phyloP scores from a whole-genome alignment of 192 early-diverging fungal species.

The Coemansia sp. region DNA sequence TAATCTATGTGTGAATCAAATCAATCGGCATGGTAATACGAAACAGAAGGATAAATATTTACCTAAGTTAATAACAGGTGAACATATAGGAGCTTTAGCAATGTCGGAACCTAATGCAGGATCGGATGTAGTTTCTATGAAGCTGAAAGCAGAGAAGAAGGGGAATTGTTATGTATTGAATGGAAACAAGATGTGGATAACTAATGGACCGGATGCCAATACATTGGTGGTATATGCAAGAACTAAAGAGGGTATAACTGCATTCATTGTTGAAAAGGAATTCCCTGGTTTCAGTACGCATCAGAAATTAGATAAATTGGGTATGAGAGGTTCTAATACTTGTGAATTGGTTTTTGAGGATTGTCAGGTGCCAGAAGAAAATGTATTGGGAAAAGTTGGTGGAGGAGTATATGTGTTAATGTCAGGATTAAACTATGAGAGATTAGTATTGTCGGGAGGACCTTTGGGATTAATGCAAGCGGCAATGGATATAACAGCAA shows the following conservation, averaged over 20 bases:
- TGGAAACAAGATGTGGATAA: constrained; percentile 96
- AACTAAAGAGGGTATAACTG: constrained; percentile 82
- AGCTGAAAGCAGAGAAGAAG: constrained; percentile 74
- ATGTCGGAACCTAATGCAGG: constrained; percentile 92
- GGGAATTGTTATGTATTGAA: constrained; percentile 84
- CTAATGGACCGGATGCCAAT: constrained; percentile 90
- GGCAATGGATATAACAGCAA: constrained; percentile 75
- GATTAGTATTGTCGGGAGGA: constrained; percentile 86
- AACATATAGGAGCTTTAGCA: constrained; percentile 86
- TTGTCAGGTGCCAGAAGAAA: constrained; percentile 85
- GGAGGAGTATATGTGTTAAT: constrained; percentile 94
- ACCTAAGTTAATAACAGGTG: constrained; percentile 83
- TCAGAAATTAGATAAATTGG: constrained; percentile 91
- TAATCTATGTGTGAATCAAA: constrained; percentile 97
- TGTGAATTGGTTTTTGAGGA: constrained; percentile 94
- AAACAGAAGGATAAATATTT: constrained; percentile 87
- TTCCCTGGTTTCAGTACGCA: constrained; percentile 82
- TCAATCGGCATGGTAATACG: constrained; percentile 84
- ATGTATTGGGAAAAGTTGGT: constrained; percentile 79
- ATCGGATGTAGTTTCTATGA: constrained; percentile 93
- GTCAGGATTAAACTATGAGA: constrained; percentile 89
- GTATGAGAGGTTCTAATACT: constrained; percentile 95
- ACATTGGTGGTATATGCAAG: constrained; percentile 92
- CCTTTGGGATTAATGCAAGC: constrained; percentile 91
- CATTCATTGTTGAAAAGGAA: constrained; percentile 88